A percentile compares a stretch with the other conserved stretches of the same genome.
Evolutionary conservation across 306 rosid species (phyloP).

Genomic region (Trichosanthes cucumerina): DNA sequence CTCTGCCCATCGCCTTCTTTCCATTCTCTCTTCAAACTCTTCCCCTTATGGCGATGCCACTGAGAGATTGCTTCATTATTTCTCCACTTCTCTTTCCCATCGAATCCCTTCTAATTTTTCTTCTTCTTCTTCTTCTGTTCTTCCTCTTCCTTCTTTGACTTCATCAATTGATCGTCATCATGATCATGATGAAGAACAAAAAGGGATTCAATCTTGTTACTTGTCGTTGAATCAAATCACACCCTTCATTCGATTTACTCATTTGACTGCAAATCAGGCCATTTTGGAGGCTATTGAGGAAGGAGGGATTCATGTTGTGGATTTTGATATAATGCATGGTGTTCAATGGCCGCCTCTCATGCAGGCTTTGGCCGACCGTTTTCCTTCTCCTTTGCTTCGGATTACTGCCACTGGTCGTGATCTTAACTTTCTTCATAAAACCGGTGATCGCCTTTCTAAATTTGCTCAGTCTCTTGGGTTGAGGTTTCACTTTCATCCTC

Average conservation of each 20-base stretch:
- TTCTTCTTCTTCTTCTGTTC: not conserved
- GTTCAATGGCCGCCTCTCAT: constrained; percentile 56
- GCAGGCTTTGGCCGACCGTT: constrained; percentile 47
- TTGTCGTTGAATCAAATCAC: constrained; percentile 42
- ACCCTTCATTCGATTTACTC: constrained; percentile 39
- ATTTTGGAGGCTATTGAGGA: constrained; percentile 39
- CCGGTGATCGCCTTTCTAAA: constrained; percentile 36
- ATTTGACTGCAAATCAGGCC: constrained; percentile 48
- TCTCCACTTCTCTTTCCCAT: constrained; percentile 29
- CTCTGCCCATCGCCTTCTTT: constrained; percentile 31
- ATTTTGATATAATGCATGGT: constrained; percentile 47
- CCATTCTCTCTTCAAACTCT: constrained; percentile 25
- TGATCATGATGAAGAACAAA: not conserved
- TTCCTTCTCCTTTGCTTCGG: constrained; percentile 35
- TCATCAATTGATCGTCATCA: not conserved
- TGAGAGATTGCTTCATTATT: constrained; percentile 31
- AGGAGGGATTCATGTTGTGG: constrained; percentile 33
- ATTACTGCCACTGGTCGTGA: constrained; percentile 41
- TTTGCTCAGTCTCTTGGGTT: constrained; percentile 43
- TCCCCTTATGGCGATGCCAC: constrained; percentile 36
- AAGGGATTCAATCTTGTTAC: constrained; percentile 25
- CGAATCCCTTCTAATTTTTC: constrained; percentile 11
- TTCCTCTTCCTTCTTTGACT: not conserved
- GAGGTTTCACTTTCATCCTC: constrained; percentile 37
- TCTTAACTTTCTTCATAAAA: constrained; percentile 23